Evolutionary conservation across 257 asterid genomes (phyloP).

Genomic region (Przewalskia tangutica): DNA sequence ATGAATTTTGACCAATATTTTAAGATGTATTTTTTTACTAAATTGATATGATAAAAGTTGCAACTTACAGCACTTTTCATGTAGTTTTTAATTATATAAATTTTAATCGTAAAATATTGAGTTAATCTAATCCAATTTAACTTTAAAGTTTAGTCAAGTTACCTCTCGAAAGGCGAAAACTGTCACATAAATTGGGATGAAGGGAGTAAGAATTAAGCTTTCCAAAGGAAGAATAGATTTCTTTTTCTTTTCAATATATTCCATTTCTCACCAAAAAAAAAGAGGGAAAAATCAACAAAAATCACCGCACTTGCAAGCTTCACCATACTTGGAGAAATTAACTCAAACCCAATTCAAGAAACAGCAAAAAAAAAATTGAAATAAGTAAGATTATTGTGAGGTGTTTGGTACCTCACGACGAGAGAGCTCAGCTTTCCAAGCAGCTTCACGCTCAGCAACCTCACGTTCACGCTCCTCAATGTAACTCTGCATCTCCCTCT

Average conservation of each 20-base stretch:
- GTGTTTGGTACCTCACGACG: conserved; percentile 75
- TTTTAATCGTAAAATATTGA: no score
- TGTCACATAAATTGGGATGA: no score
- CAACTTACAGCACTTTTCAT: no score
- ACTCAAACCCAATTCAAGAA: not conserved
- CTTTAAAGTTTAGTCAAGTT: no score
- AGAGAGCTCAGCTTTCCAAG: conserved; percentile 98
- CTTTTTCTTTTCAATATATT: not conserved
- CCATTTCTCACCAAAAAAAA: not conserved
- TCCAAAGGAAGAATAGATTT: not conserved
- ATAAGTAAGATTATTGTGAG: not conserved
- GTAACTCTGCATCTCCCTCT: conserved; percentile 98
- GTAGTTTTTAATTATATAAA: no score
- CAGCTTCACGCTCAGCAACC: conserved; percentile 98
- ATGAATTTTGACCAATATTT: no score
- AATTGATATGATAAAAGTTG: no score
- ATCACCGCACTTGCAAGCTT: not conserved
- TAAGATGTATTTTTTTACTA: no score
- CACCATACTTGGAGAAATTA: not conserved
- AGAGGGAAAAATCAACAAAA: not conserved
- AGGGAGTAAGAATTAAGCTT: not conserved
- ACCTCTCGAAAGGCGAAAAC: no score
- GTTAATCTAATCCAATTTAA: no score
- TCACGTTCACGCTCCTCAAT: conserved; percentile 95
- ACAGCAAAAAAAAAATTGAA: not conserved